These are phyloP conservation scores for Lasiodiplodia gonubiensis DNA, from an alignment of 2,329 filamentous ascomycete genomes.

Conservation along the genomic window DNA sequence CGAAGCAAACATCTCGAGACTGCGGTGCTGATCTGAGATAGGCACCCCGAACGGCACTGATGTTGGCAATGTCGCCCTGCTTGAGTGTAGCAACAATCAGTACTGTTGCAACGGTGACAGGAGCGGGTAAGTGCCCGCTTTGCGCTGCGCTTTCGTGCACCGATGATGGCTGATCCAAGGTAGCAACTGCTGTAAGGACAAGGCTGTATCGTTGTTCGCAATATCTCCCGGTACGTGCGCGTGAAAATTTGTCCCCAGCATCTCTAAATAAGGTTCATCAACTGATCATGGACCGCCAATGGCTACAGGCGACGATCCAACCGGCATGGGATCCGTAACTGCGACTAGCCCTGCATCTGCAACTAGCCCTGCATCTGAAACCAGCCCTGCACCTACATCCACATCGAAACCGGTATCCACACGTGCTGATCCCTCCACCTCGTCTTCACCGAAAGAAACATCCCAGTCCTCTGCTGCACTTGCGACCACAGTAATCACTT, in stretches of 20 bases:
- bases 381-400: not conserved
- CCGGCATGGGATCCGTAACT: not conserved
- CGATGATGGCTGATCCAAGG: conserved; percentile 20
- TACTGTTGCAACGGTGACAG: conserved; percentile 34
- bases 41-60: conserved; percentile 24
- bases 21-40: not conserved
- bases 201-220: not conserved
- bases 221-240: not conserved
- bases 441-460: not conserved
- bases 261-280: not conserved
- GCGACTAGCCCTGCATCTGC: not conserved
- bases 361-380: not conserved
- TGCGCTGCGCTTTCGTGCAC: not conserved
- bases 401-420: not conserved
- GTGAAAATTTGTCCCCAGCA: not conserved
- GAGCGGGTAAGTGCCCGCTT: conserved; percentile 27
- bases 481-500: conserved; percentile 2
- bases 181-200: conserved; percentile 31
- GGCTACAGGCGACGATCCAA: not conserved
- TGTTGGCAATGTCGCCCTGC: conserved; percentile 33
- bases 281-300: not conserved
- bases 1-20: not conserved
- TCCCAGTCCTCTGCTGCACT: not conserved
- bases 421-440: too few relatives aligned
- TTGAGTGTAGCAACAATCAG: conserved; percentile 32